Base-by-base conservation (phyloP, 768 basidiomycete species). In the Boletus vermiculosoides region DNA sequence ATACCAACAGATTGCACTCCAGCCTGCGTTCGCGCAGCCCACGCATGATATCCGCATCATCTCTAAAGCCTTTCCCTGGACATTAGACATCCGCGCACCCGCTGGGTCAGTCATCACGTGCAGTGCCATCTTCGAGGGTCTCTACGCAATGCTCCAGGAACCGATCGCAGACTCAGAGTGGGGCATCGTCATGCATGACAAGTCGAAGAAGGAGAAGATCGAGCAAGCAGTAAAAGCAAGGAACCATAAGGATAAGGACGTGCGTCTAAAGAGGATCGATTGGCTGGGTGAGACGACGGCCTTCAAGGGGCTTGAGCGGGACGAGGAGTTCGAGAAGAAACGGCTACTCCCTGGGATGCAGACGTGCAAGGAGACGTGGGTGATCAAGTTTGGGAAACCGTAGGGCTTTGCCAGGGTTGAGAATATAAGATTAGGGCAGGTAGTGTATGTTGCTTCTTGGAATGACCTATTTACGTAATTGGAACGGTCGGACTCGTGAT, bases 91-190 rank as follows among this genome's bases (percentile, higher is more conserved):
- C 57, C 72, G 73, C 22, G 72, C 72, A 18, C 66, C 68, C 0
- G 34, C 59, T 0, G 67, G 69, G 5, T 62, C 71, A 3, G 33
- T 63, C 20, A 56, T 78, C 45, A 83, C 83, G 2, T 84, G 82
- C 57, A 74, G 77, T 47, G 74, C 76, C 20, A 71, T 89, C 5
- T 86, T 86, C 75, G 79, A 82, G 31, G 81, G 77, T 4, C 39
- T 89, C 20, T 72, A 82, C 55, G 60, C 70, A 6, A 63, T 67
- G 46, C 71, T 90, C 28, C 82, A 87, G 49, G 73, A 80, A 47
- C 78, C 76, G 8, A 74, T 90, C 20, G 77, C 59, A 1, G 85
- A 88, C 56, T 85, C 85, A 4, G 88, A 89, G 63, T 89, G 87
- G 86, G 85, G 83, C 0, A 70, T 84, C 45, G 72, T 82, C 18